Conservation (phyloP, 352 stramenopile genomes). For the Globisporangium canariense region DNA sequence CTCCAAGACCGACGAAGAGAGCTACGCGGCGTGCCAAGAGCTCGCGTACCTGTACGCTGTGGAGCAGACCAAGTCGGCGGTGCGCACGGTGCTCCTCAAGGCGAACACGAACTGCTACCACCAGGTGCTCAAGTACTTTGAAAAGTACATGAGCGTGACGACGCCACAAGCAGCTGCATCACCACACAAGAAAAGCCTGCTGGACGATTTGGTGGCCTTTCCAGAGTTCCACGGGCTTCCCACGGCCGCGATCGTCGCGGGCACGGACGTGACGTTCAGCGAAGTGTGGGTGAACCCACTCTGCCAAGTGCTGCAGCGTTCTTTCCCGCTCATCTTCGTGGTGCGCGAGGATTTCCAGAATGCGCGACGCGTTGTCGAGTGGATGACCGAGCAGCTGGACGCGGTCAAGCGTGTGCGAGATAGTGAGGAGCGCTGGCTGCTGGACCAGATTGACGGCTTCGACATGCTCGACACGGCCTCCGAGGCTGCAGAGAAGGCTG, state of each 20-base stretch:
- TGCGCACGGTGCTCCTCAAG: constrained; percentile 57
- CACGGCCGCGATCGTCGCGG: constrained; percentile 60
- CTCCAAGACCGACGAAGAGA: constrained; percentile 27
- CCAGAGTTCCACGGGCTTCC: constrained; percentile 49
- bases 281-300: constrained; percentile 75
- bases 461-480: constrained; percentile 20
- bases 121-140: constrained; percentile 59
- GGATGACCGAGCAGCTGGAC: constrained; percentile 52
- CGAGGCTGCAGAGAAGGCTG: neutral
- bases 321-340: constrained; percentile 63
- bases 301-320: constrained; percentile 58
- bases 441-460: constrained; percentile 45
- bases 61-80: constrained; percentile 43
- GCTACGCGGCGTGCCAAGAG: constrained; percentile 52
- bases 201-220: constrained; percentile 28
- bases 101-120: constrained; percentile 71
- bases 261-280: constrained; percentile 67
- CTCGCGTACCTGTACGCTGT: constrained; percentile 63
- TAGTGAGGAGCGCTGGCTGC: constrained; percentile 56
- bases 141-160: constrained; percentile 34
- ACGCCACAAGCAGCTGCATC: neutral
- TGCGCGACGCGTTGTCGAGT: constrained; percentile 63
- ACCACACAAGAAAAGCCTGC: constrained; percentile 4
- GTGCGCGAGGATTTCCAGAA: constrained; percentile 50
- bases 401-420: constrained; percentile 29